Base-by-base conservation (phyloP, 2,329 filamentous ascomycete genomes). In the Cercospora zeae-maydis region DNA sequence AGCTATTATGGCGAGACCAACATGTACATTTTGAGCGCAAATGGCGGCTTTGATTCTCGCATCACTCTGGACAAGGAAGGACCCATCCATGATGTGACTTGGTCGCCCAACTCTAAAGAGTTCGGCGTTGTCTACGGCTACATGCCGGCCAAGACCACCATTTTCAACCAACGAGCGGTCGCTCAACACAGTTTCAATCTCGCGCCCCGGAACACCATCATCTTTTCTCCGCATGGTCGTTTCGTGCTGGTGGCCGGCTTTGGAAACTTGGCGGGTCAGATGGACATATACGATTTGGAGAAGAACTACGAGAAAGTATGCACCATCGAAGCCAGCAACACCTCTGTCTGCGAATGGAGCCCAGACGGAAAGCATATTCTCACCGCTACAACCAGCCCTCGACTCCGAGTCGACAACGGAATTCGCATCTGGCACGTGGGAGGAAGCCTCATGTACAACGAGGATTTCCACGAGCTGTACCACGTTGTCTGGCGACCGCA, bases 1-100 rank as follows among this genome's bases (percentile, higher is more conserved):
- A 97, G 92, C 79, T 99, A 99, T 81, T 99, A 99, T 72, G 95
- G 95, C 75, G 95, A 99, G 81, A 98, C 95, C 9, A 98, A 91
- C 67, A 87, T 99, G 75, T 98, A 98, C 80, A 85, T 99, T 70
- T 85, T 99, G 67, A 96, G 91, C 77, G 90, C 92, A 67, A 96
- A 90, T 73, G 93, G 93, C 66, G 87, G 88, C 53, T 96, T 98
- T 73, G 95, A 99, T 78, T 95, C 93, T 63, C 88, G 95, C 71
- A 88, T 99, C 70, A 58, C 65, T 53, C 60, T 71, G 83, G 95
- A 99, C 78, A 98, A 98, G 81, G 93, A 98, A 76, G 95, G 95
- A 0, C 95, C 95, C 4, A 97, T 98, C 72, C 93, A 98, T 77
- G 95, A 99, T 75, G 93, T 99, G 47, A 87, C 90, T n/a, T 99